Evolutionary conservation across 331 rosid genomes (phyloP).

Genomic region (Spiraea crenata): DNA sequence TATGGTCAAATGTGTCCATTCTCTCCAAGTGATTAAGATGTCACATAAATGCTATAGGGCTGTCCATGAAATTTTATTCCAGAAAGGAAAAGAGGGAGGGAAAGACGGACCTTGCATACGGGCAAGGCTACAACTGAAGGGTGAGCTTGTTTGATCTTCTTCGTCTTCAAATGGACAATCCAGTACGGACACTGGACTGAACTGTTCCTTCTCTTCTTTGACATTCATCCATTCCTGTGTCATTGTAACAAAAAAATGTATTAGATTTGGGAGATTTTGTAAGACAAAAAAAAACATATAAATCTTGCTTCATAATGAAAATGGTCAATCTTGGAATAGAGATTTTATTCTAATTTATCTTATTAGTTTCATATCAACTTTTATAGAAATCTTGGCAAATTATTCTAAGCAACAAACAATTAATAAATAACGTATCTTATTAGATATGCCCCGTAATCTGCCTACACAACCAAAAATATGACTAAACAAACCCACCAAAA

Average conservation of each 20-base stretch:
- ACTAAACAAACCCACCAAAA: background rate
- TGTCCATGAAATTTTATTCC: too few relatives aligned
- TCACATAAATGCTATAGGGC: background rate
- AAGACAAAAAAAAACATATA: too few relatives aligned
- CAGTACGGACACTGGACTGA: slow-evolving; percentile 79
- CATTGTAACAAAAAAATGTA: background rate
- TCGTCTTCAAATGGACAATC: slow-evolving; percentile 78
- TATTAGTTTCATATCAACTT: too few relatives aligned
- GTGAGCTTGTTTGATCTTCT: slow-evolving; percentile 43
- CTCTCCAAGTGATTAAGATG: background rate
- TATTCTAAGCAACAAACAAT: too few relatives aligned
- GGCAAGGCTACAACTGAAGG: slow-evolving; percentile 25
- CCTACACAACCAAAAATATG: background rate
- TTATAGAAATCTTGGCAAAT: too few relatives aligned
- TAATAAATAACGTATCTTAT: background rate
- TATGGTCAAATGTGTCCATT: too few relatives aligned
- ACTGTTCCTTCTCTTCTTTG: slow-evolving; percentile 66
- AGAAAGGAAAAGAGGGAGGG: background rate
- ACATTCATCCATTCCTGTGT: slow-evolving; percentile 52
- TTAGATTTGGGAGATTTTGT: background rate
- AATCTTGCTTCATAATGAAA: too few relatives aligned
- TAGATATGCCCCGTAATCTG: background rate
- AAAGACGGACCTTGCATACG: slow-evolving; percentile 38
- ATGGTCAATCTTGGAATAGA: too few relatives aligned
- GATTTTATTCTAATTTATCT: too few relatives aligned